Evolutionary conservation across 2,329 filamentous ascomycete species (phyloP).

Genomic region (Epicoccum nigrum): DNA sequence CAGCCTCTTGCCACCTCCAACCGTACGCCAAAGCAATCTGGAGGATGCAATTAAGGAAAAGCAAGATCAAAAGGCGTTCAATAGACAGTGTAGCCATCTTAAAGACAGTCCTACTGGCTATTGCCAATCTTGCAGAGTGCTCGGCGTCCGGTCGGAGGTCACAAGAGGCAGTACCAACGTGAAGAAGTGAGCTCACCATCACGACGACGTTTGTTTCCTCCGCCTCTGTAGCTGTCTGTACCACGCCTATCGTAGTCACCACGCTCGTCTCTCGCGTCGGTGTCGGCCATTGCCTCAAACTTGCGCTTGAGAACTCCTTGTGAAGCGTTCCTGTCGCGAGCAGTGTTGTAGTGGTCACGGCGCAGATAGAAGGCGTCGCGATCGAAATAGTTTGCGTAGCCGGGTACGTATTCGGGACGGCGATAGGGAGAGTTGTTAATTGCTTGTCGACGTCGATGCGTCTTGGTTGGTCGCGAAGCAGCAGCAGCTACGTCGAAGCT

Average conservation of each 20-base stretch:
- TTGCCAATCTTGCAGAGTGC: too few species aligned
- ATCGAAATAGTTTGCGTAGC: constrained; percentile 5
- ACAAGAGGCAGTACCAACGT: too few species aligned
- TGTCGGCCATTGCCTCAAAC: constrained; percentile 36
- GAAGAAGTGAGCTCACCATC: constrained; percentile 31
- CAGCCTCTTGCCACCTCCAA: too few species aligned
- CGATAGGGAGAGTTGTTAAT: constrained; percentile 12
- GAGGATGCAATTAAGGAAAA: too few species aligned
- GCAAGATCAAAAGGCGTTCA: too few species aligned
- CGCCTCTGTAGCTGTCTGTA: constrained; percentile 32
- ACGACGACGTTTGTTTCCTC: constrained; percentile 40
- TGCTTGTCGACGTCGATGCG: constrained; percentile 22
- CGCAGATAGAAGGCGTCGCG: constrained; percentile 10
- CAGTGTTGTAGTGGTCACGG: constrained; percentile 13
- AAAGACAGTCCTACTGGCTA: too few species aligned
- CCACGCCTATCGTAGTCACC: constrained; percentile 37
- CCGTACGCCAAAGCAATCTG: too few species aligned
- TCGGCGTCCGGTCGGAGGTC: too few species aligned
- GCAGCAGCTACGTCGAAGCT: constrained; percentile 23
- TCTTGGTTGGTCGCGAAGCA: constrained; percentile 22
- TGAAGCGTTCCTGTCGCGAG: constrained; percentile 13
- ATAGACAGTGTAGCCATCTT: too few species aligned
- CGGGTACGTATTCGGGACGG: neutral
- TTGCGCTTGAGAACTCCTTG: constrained; percentile 19
- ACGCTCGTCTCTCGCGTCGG: constrained; percentile 38